Evolutionary conservation across 2,329 filamentous ascomycete genomes (phyloP).

Genomic region (Hirsutella rhossiliensis): DNA sequence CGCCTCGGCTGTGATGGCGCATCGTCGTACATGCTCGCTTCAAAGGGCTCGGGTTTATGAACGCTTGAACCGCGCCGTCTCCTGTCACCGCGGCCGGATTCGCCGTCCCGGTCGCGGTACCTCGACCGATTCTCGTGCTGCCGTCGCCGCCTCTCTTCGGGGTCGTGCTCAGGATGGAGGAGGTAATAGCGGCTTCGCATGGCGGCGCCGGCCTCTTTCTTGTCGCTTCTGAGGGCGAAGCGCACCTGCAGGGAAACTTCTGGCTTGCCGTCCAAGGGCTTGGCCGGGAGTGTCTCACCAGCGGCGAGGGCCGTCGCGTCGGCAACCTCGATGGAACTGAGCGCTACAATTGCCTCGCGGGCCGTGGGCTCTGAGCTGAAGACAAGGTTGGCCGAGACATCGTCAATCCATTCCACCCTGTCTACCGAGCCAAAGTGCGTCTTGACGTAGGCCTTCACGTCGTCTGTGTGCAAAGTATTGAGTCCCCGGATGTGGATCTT

Average conservation of each 20-base stretch:
- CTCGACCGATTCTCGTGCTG: conserved; percentile 44
- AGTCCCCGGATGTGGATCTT: conserved; percentile 81
- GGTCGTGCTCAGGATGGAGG: conserved; percentile 80
- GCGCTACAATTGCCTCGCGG: conserved; percentile 39
- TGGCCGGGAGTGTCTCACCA: conserved; percentile 57
- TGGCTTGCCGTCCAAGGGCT: conserved; percentile 54
- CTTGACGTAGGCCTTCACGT: conserved; percentile 64
- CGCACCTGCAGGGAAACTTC: conserved; percentile 61
- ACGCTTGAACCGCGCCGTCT: conserved; percentile 26
- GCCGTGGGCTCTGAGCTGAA: conserved; percentile 48
- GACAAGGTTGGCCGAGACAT: conserved; percentile 77
- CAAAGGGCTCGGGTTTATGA: conserved; percentile 46
- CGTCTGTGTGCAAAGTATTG: conserved; percentile 65
- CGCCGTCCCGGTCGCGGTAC: conserved; percentile 47
- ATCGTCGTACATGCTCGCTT: conserved; percentile 77
- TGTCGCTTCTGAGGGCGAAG: conserved; percentile 62
- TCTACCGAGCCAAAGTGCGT: conserved; percentile 51
- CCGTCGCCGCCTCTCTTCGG: conserved; percentile 55
- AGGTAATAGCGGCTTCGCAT: conserved; percentile 84
- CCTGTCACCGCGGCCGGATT: conserved; percentile 15
- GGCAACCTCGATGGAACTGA: conserved; percentile 38
- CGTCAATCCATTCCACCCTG: conserved; percentile 88
- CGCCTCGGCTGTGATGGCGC: conserved; percentile 18
- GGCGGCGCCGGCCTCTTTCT: conserved; percentile 67
- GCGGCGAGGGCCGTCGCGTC: conserved; percentile 43